These are phyloP conservation scores for Kwoniella mangroviensis DNA, from an alignment of 768 basidiomycete species.

Conservation along the genomic window DNA sequence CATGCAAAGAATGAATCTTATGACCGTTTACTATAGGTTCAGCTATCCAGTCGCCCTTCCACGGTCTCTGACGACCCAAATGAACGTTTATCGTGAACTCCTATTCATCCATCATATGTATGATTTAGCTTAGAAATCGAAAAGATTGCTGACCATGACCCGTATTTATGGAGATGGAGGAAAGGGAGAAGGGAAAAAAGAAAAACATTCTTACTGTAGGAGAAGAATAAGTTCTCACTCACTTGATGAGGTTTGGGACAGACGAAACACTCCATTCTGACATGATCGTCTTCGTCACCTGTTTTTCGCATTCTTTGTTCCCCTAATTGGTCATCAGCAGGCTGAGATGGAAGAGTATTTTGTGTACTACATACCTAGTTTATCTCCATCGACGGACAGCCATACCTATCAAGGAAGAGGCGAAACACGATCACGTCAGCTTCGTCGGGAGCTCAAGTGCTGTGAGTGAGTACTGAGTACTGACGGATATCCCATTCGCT, in stretches of 20 bases:
- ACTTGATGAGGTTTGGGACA: slow-evolving; percentile 8
- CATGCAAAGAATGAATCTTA: slow-evolving; percentile 6
- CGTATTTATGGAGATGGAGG: no score
- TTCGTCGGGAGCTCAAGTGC: background rate
- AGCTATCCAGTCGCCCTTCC: slow-evolving; percentile 18
- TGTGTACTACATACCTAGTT: slow-evolving; percentile 3
- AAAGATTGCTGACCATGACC: no score
- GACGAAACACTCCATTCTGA: slow-evolving; percentile 15
- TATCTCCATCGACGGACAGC: slow-evolving; percentile 17
- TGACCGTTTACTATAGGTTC: slow-evolving; percentile 14
- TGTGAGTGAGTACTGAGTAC: background rate
- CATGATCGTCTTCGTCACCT: background rate
- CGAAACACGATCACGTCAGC: slow-evolving; percentile 1
- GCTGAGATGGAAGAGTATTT: background rate
- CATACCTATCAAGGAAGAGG: slow-evolving; percentile 3
- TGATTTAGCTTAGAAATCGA: no score
- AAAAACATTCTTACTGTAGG: background rate
- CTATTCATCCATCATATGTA: background rate
- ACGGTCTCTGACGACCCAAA: slow-evolving; percentile 22
- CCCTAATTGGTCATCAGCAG: background rate
- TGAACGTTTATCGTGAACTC: slow-evolving; percentile 15
- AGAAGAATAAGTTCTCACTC: background rate
- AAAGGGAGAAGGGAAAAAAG: no score
- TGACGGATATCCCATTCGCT: slow-evolving; percentile 10
- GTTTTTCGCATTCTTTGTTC: slow-evolving; percentile 14